Conservation (phyloP, 1,139 yeast genomes). For the Kodamaea sp. region DNA sequence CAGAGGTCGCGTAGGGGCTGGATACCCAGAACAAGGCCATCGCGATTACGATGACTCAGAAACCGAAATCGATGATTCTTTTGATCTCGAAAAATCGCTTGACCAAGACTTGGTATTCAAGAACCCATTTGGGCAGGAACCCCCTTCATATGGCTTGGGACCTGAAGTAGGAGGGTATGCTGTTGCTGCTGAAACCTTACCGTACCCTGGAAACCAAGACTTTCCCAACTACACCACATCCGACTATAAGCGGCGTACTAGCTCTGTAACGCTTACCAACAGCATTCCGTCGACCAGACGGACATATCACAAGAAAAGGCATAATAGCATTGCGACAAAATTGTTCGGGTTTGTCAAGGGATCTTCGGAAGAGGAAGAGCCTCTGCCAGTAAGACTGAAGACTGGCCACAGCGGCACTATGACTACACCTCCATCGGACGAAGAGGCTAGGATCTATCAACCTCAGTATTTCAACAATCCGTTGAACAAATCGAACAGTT, state of each 20-base stretch:
- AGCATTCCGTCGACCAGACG: conserved; percentile 1
- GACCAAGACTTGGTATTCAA: conserved; percentile 5
- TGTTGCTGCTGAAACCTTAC: neutral
- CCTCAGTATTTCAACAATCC: conserved; percentile 8
- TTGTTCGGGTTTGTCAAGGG: conserved; percentile 15
- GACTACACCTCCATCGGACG: conserved; percentile 9
- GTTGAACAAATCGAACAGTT: conserved; percentile 25
- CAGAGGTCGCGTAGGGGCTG: conserved; percentile 6
- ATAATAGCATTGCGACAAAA: conserved; percentile 9
- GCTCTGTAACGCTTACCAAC: neutral
- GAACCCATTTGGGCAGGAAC: conserved; percentile 5
- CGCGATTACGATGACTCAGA: conserved; percentile 1
- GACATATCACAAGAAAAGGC: conserved; percentile 2
- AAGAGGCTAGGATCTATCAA: conserved; percentile 1
- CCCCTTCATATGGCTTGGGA: neutral
- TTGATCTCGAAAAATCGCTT: neutral
- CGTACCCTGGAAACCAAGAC: neutral
- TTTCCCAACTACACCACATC: conserved; percentile 1
- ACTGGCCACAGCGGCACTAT: conserved; percentile 2
- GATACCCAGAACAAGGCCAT: neutral
- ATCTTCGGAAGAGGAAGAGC: no score
- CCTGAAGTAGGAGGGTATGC: neutral
- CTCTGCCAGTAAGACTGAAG: no score
- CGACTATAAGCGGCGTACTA: neutral
- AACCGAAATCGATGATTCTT: conserved; percentile 4